These are phyloP conservation scores for Talaromyces sp. DNA, from an alignment of 2,329 filamentous ascomycete species.

Conservation along the genomic window DNA sequence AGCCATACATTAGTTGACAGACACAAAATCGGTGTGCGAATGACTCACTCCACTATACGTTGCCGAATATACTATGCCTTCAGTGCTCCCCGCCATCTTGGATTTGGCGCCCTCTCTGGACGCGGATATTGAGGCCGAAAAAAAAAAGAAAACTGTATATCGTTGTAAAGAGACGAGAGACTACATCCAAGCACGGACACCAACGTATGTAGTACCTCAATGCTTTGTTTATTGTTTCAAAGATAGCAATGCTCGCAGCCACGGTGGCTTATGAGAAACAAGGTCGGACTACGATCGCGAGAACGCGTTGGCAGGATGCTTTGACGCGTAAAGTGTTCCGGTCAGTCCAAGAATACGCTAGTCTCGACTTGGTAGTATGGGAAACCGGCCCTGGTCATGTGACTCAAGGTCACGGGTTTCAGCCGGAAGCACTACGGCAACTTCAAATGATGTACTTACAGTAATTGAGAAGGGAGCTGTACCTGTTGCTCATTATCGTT, in stretches of 20 bases:
- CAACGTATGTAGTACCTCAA: constrained; percentile 17
- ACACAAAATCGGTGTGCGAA: not conserved
- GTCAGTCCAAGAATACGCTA: not conserved
- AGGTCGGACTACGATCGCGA: constrained; percentile 19
- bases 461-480: constrained; percentile 1
- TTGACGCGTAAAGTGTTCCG: constrained; percentile 39
- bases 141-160: constrained; percentile 5
- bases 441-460: constrained; percentile 3
- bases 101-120: constrained; percentile 22
- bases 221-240: constrained; percentile 12
- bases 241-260: constrained; percentile 22
- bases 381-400: constrained; percentile 22
- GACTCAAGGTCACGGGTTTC: constrained; percentile 22
- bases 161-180: not conserved
- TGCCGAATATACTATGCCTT: constrained; percentile 57
- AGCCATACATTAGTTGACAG: constrained; percentile 8
- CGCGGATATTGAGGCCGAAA: not conserved
- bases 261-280: constrained; percentile 31
- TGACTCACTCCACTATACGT: constrained; percentile 61
- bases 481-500: constrained; percentile 4
- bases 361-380: not conserved
- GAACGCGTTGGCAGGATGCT: constrained; percentile 11
- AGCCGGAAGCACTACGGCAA: constrained; percentile 16
- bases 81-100: constrained; percentile 34
- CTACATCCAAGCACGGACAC: constrained; percentile 3